A percentile compares a stretch with the other conserved stretches of the same genome.
These are phyloP conservation scores for Parietaria judaica DNA, from an alignment of 306 rosid species.

Conservation along the genomic window DNA sequence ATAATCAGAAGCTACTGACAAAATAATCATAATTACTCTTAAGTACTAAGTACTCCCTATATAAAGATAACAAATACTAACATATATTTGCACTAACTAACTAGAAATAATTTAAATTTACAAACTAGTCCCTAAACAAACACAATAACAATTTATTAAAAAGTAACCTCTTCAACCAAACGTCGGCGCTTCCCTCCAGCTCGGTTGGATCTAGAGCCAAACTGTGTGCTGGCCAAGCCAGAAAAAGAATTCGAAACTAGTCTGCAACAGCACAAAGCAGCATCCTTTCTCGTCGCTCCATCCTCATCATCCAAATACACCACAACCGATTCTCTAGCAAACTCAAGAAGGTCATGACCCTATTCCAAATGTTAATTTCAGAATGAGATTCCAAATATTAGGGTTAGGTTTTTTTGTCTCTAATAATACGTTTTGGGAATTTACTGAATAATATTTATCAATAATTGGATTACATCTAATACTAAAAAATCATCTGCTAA, in stretches of 20 bases:
- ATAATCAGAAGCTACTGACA: no score
- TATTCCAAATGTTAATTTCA: conserved; percentile 28
- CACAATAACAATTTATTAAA: conserved; percentile 12
- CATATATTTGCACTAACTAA: background rate
- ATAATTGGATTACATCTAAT: no score
- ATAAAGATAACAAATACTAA: no score
- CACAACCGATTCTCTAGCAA: conserved; percentile 90
- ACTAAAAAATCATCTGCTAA: no score
- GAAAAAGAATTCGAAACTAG: conserved; percentile 78
- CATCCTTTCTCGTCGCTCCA: conserved; percentile 85
- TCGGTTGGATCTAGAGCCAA: conserved; percentile 63
- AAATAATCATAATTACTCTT: no score
- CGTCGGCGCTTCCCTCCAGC: conserved; percentile 77
- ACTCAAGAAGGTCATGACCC: conserved; percentile 97
- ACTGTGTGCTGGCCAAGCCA: conserved; percentile 46
- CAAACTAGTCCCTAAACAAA: background rate
- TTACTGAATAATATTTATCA: no score
- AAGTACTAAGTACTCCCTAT: no score
- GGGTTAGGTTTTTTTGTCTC: no score
- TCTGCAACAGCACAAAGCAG: conserved; percentile 94
- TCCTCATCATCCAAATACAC: conserved; percentile 94
- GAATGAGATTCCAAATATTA: conserved; percentile 5
- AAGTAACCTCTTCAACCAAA: conserved; percentile 79
- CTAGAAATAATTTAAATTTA: background rate
- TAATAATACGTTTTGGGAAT: no score